Conservation (phyloP, 805 yeast genomes). For the Yamadazyma insecticola region DNA sequence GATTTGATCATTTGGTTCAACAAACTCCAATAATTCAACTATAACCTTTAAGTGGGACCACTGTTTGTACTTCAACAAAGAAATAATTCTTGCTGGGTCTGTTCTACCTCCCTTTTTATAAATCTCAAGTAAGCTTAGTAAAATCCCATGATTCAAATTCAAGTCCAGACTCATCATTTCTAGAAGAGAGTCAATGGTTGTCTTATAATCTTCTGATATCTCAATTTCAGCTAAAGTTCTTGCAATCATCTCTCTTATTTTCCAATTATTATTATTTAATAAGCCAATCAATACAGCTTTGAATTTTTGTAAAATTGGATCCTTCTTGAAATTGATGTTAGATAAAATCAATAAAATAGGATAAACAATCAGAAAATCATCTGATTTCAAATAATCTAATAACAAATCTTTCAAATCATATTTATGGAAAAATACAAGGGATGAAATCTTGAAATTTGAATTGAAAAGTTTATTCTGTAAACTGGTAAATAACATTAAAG, state of each 20-base stretch:
- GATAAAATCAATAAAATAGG: conserved; percentile 72
- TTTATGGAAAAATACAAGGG: conserved; percentile 67
- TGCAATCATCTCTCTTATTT: conserved; percentile 84
- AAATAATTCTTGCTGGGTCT: not conserved
- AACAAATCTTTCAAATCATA: conserved; percentile 50
- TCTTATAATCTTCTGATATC: conserved; percentile 22
- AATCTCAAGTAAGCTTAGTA: conserved; percentile 38
- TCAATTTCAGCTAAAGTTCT: conserved; percentile 47
- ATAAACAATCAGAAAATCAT: conserved; percentile 57
- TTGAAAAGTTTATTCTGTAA: conserved; percentile 80
- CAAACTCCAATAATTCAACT: conserved; percentile 13
- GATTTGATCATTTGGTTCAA: conserved; percentile 5
- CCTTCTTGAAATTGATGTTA: conserved; percentile 59
- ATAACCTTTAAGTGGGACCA: conserved; percentile 33
- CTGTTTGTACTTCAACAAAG: conserved; percentile 11
- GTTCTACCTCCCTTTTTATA: conserved; percentile 8
- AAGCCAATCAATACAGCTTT: conserved; percentile 42
- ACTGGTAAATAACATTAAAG: conserved; percentile 88
- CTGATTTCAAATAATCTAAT: conserved; percentile 31
- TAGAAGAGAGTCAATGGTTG: conserved; percentile 55
- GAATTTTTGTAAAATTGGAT: conserved; percentile 49
- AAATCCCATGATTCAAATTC: conserved; percentile 48
- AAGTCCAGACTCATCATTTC: conserved; percentile 22
- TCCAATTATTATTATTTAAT: conserved; percentile 62
- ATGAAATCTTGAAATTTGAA: conserved; percentile 41